Evolutionary conservation across 2,329 filamentous ascomycete species (phyloP).

Genomic region (Cytospora piceicola): DNA sequence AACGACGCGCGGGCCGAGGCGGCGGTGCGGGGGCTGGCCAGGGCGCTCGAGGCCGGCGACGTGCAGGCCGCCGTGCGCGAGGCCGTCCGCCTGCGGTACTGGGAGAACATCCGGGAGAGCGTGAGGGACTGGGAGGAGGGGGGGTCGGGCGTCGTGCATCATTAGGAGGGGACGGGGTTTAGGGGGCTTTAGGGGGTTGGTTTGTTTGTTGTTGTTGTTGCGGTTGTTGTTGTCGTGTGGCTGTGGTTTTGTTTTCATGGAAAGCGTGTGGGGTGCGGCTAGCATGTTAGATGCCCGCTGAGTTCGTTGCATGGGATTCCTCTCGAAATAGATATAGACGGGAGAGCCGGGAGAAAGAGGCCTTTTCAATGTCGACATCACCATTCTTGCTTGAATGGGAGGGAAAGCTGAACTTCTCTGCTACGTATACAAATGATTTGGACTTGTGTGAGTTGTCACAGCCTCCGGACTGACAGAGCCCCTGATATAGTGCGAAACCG

Average conservation of each 20-base stretch:
- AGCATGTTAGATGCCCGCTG: background rate
- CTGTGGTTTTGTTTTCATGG: background rate
- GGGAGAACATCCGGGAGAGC: conserved; percentile 83
- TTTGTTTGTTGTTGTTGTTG: background rate
- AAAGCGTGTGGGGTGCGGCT: background rate
- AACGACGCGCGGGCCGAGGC: conserved; percentile 70
- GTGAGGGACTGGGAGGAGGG: conserved; percentile 85
- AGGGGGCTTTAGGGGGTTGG: too few species aligned
- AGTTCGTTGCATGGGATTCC: background rate
- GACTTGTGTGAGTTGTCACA: too few species aligned
- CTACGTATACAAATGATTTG: too few species aligned
- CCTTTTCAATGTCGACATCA: background rate
- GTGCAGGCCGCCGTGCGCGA: conserved; percentile 69
- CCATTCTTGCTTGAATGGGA: background rate
- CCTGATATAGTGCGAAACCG: too few species aligned
- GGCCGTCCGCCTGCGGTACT: conserved; percentile 81
- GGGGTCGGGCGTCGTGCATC: conserved; percentile 59
- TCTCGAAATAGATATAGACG: background rate
- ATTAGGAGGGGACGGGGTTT: too few species aligned
- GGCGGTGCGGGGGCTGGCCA: conserved; percentile 66
- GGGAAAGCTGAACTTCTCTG: too few species aligned
- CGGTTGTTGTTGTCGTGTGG: background rate
- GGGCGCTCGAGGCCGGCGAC: conserved; percentile 69
- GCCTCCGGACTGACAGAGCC: too few species aligned
- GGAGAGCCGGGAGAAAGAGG: background rate